Evolutionary conservation across 73 alveolate genomes (phyloP), one percentile per base, ranked within the genome.

Genomic region (Blepharisma japonicum): DNA sequence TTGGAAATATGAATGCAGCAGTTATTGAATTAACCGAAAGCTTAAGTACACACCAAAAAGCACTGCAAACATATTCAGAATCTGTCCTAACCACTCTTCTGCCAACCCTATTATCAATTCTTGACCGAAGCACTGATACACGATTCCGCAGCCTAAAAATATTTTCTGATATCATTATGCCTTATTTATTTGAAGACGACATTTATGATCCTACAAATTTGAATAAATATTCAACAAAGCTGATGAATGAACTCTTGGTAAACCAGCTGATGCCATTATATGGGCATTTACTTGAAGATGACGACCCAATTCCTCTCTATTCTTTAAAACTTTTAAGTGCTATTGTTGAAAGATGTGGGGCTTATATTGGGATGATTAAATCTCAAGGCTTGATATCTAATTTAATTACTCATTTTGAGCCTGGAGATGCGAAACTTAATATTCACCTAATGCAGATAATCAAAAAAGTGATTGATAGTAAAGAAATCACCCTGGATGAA

Each of bases 131-230:
- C 14, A 68, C 74, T 9, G 91, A 84, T 45, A 87, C 89, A 53
- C 81, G 92, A 71, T 92, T 90, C 87, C 77, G 84, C n/a, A 76
- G 85, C 55, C 81, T 93, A 9, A 90, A 93, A 80, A 85, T 93
- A 68, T 90, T 93, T 54, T 89, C 92, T 45, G 98, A 93, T 67
- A 79, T 93, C 6, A 53, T 89, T 7, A 90, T 84, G 39, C 88
- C 94, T 49, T 82, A 86, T 72, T 50, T 93, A 23, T 71, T 83
- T 20, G 95, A 88, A 25, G 95, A 89, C 6, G 92, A 85, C 53
- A 90, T 91, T 49, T 91, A 91, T 74, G 91, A 91, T 45, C 45
- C 82, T 32, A 89, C 85, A 9, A 85, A 82, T 18, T 55, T 55
- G 68, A 80, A 55, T 20, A 91, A 91, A 50, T 68, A 90, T 2